These are phyloP conservation scores for Sherardia arvensis DNA, from an alignment of 257 asterid species.

Conservation along the genomic window DNA sequence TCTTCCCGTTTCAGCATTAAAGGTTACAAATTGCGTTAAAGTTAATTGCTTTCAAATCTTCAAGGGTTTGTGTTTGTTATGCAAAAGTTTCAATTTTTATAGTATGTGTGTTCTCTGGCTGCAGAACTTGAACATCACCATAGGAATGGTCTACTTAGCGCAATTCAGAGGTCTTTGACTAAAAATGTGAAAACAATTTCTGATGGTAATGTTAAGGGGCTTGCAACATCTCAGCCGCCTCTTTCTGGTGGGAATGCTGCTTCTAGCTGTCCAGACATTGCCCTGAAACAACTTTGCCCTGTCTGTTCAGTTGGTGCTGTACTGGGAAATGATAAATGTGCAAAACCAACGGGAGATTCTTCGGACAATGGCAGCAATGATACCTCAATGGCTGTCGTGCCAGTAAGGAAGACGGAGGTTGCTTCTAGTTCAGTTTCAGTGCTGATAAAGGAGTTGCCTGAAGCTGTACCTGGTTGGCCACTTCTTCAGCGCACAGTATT, in stretches of 20 bases:
- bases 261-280: conserved; percentile 12
- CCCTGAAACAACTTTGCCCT: conserved; percentile 38
- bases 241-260: conserved; percentile 19
- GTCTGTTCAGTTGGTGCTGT: conserved; percentile 42
- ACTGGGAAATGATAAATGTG: conserved; percentile 12
- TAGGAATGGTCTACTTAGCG: conserved; percentile 43
- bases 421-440: conserved; percentile 47
- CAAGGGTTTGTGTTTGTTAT: neutral
- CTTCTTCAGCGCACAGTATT: conserved; percentile 59
- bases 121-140: conserved; percentile 54
- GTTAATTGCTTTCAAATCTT: conserved; percentile 5
- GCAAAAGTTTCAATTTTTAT: conserved; percentile 4
- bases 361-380: conserved; percentile 24
- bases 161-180: conserved; percentile 63
- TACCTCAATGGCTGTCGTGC: conserved; percentile 59
- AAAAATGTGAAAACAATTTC: conserved; percentile 46
- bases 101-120: conserved; percentile 10
- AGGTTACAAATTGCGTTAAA: conserved; percentile 31
- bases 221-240: conserved; percentile 32
- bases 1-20: conserved; percentile 26
- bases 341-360: conserved; percentile 24
- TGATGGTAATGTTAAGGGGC: conserved; percentile 26
- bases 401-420: conserved; percentile 45
- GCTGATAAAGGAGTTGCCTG: conserved; percentile 52
- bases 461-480: conserved; percentile 89